Base-by-base conservation (phyloP, 257 asterid species). In the Paulownia fortunei region DNA sequence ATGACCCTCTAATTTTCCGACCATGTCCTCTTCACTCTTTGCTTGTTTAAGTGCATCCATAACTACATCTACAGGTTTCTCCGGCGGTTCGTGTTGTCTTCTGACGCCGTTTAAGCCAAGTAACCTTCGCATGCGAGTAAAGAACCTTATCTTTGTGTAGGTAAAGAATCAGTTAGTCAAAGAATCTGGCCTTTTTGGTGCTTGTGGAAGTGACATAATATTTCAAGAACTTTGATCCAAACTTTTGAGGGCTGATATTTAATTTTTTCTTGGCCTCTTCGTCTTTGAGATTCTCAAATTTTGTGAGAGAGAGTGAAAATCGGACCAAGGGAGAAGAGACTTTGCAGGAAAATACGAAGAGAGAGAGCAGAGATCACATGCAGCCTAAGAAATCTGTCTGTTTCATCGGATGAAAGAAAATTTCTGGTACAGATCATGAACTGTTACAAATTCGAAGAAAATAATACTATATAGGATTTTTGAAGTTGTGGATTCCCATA, bases 281-380 rank as follows among this genome's bases (percentile, higher is more conserved):
- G 56, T 23, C 65, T 76, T 71, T 72, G 84, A 77, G 24, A 37
- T 21, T 19, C 30, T 39, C 11, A n/a, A 26, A 13, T 87, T 77
- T 56, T 71, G 67, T 63, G 69, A 26, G 55, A 66, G 73, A 72
- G 74, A 36, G 68, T 8, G 73, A n/a, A 74, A 80, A 78, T 59
- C 41, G 26, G 56, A 62, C 42, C 59, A 54, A n/a, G n/a, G n/a
- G n/a, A n/a, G n/a, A 66, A 77, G 47, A 16, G 79, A 83, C 78
- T 81, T 81, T 41, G 84, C 9, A 68, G 80, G 70, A 41, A 42
- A 64, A 63, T 58, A 79, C 79, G 76, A 73, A 78, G 63, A 62
- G 73, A 23, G 84, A 79, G 84, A 70, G 46, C 8, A 63, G 70
- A 70, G 39, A 79, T 76, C 90, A 86, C 90, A 74, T 86, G 90